Evolutionary conservation across 805 yeast genomes (phyloP).

Genomic region (Kregervanrija fluxuum): DNA sequence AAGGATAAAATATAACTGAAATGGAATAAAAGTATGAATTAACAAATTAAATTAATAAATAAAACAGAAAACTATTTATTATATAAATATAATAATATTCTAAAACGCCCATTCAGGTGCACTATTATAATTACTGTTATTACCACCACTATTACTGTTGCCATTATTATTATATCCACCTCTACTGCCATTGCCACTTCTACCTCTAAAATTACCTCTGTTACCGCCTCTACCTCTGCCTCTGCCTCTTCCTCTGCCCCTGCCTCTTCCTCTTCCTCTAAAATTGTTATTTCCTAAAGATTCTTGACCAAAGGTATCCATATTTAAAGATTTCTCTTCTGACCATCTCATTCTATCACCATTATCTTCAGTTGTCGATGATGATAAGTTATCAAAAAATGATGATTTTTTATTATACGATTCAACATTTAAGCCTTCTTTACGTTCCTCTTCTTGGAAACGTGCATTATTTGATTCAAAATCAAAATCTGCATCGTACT

Average conservation of each 20-base stretch:
- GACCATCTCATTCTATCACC: constrained; percentile 51
- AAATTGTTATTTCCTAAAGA: constrained; percentile 10
- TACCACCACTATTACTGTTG: not conserved
- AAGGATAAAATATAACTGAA: no score
- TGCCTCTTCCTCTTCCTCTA: constrained; percentile 37
- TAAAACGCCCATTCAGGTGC: constrained; percentile 24
- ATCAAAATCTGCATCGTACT: constrained; percentile 72
- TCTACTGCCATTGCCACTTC: constrained; percentile 15
- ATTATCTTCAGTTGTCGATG: constrained; percentile 46
- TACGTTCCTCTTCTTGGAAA: constrained; percentile 39
- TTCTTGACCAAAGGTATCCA: constrained; percentile 80
- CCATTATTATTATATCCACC: not conserved
- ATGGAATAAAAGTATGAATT: no score
- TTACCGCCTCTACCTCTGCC: constrained; percentile 18
- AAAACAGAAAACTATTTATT: no score
- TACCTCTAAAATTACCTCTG: constrained; percentile 17
- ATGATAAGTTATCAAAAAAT: constrained; percentile 81
- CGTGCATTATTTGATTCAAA: constrained; percentile 69
- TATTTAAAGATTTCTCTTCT: constrained; percentile 64
- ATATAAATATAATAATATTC: not conserved
- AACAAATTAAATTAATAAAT: no score
- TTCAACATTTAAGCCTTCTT: constrained; percentile 20
- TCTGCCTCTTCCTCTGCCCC: constrained; percentile 30
- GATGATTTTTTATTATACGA: constrained; percentile 77
- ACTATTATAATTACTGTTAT: constrained; percentile 1